Base-by-base conservation (phyloP, 441 rosid genomes). In the Erodium moschatum region DNA sequence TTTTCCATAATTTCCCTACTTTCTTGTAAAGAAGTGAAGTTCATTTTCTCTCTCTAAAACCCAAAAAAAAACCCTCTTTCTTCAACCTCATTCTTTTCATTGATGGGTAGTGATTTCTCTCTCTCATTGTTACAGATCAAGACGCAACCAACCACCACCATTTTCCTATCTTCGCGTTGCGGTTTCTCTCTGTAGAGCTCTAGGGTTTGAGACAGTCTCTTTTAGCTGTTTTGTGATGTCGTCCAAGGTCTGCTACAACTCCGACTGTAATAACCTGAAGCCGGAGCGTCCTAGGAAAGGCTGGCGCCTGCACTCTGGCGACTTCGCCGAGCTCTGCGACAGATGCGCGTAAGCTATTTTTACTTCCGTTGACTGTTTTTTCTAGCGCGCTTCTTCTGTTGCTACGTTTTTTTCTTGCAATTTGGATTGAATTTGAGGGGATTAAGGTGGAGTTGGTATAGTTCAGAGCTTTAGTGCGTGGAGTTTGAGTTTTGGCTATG, bases 231-330 rank as follows among this genome's bases (percentile, higher is more conserved):
- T 6, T 21, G n/a, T 60, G 31, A 60, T 60, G 64, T 60, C 64
- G 52, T 52, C 80, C 44, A 80, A 75, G 80, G 81, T 89, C 70
- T 92, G 99, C 83, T 90, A 81, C 76, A 95, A 95, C 81, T 66
- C 79, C 62, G 90, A 84, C 62, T 95, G 99, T 77, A 65, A 70
- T 63, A 90, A 87, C 78, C 70, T 80, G 76, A 84, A 78, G 69
- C 85, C 88, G 69, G 84, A 83, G 12, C 78, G 80, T 66, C 83
- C 73, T 29, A 83, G 90, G 62, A 91, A 83, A 69, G 99, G 95
- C 3, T 95, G 99, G 99, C 84, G 85, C 67, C 82, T 95, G 67
- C 94, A 91, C 62, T 72, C 80, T 65, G 97, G 97, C 27, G 97
- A 89, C 75, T 81, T 76, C 50, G 97, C 87, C 5, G 89, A 89